Conservation (phyloP, 345 rosid species). For the Eucalyptus urophylla region DNA sequence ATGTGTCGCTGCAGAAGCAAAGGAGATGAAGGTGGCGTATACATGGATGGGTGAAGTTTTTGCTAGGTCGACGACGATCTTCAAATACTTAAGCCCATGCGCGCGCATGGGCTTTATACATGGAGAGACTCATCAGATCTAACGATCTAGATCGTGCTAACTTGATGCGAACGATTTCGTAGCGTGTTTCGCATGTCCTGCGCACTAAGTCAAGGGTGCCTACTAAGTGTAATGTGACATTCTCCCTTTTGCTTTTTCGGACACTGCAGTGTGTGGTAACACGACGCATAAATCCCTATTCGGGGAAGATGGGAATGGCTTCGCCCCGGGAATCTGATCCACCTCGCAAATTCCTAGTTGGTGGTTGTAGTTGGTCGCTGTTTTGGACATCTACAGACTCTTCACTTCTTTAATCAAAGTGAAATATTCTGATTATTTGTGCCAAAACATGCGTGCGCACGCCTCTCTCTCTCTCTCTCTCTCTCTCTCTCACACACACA, state of each 20-base stretch:
- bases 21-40: not conserved
- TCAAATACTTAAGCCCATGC: not conserved
- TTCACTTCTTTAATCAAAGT: not conserved
- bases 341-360: not conserved
- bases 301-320: not conserved
- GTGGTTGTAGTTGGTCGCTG: not conserved
- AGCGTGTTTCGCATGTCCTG: not conserved
- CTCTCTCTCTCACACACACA: not conserved
- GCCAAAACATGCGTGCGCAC: not conserved
- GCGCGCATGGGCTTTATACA: not conserved
- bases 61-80: not conserved
- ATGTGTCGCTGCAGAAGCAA: not conserved
- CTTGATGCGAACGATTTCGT: not conserved
- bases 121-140: not conserved
- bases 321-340: not conserved
- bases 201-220: not conserved
- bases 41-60: not conserved
- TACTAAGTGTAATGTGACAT: not conserved
- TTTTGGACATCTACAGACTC: not conserved
- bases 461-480: not conserved
- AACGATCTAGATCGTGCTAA: not conserved
- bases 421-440: not conserved
- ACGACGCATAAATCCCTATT: not conserved
- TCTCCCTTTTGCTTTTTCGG: not conserved
- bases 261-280: not conserved